These are phyloP conservation scores for Neoascochyta sp. DNA, from an alignment of 2,329 filamentous ascomycete species.

Conservation along the genomic window DNA sequence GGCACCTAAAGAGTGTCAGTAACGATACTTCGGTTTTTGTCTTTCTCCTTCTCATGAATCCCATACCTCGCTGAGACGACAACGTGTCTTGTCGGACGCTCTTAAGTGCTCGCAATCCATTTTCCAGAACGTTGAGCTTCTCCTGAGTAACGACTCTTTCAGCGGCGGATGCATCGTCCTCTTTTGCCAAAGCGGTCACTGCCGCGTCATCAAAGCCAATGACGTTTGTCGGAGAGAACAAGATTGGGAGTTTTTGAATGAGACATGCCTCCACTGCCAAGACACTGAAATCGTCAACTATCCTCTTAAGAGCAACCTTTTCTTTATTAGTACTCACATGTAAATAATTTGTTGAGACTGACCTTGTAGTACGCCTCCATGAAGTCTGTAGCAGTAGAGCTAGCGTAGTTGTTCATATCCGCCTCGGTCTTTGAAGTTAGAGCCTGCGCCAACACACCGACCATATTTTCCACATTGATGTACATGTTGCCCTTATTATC, in stretches of 20 bases:
- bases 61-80: too few species aligned
- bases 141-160: conserved; percentile 11
- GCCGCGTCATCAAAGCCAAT: conserved; percentile 13
- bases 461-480: conserved; percentile 3
- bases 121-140: conserved; percentile 16
- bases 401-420: conserved; percentile 30
- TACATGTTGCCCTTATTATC: conserved; percentile 2
- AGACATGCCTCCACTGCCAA: conserved; percentile 39
- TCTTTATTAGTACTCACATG: not conserved
- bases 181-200: conserved; percentile 12
- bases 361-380: conserved; percentile 33
- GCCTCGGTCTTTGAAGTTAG: conserved; percentile 15
- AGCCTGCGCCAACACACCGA: conserved; percentile 8
- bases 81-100: too few species aligned
- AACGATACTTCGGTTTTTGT: too few species aligned
- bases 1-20: too few species aligned
- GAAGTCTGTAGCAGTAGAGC: conserved; percentile 25
- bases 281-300: conserved; percentile 42
- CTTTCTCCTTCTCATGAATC: too few species aligned
- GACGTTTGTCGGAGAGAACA: conserved; percentile 27
- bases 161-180: conserved; percentile 11
- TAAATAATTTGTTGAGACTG: conserved; percentile 1
- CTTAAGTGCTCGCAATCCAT: conserved; percentile 10
- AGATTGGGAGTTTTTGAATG: conserved; percentile 21
- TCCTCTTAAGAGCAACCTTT: conserved; percentile 41